Percentiles rank a stretch among this genome's conserved stretches.
Evolutionary conservation across 805 yeast species (phyloP).

Genomic region (Candida multigemmis): DNA sequence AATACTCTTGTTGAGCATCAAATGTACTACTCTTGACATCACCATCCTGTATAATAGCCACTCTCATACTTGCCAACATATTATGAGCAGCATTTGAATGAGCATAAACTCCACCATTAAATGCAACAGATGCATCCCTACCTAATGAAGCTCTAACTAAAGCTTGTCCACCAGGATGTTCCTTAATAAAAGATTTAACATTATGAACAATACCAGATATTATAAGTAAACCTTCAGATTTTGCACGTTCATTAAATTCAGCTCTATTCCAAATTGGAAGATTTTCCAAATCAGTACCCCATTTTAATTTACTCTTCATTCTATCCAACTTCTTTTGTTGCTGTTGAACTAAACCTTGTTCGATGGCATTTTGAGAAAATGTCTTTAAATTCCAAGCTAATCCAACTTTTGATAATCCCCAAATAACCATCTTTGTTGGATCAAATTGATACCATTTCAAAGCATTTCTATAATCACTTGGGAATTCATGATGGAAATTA

Average conservation of each 20-base stretch:
- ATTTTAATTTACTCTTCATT: conserved; percentile 51
- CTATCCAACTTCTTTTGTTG: conserved; percentile 71
- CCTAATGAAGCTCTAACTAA: conserved; percentile 63
- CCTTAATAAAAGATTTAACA: conserved; percentile 56
- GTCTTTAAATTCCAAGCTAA: conserved; percentile 66
- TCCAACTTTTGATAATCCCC: conserved; percentile 52
- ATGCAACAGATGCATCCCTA: conserved; percentile 76
- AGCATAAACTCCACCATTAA: conserved; percentile 79
- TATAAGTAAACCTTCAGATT: conserved; percentile 52
- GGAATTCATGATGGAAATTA: conserved; percentile 87
- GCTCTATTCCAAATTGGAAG: conserved; percentile 70
- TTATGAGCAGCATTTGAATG: conserved; percentile 85
- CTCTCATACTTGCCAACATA: conserved; percentile 72
- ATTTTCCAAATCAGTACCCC: conserved; percentile 64
- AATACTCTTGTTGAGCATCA: conserved; percentile 38
- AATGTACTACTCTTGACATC: conserved; percentile 49
- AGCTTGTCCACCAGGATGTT: conserved; percentile 83
- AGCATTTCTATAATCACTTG: conserved; percentile 82
- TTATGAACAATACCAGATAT: conserved; percentile 77
- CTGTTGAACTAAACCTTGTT: conserved; percentile 76
- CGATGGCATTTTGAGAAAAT: conserved; percentile 72
- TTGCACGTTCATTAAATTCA: conserved; percentile 45
- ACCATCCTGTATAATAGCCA: conserved; percentile 66
- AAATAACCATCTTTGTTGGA: conserved; percentile 66
- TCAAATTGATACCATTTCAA: conserved; percentile 83